phyloP scores from a whole-genome alignment of 2,329 filamentous ascomycete genomes.

The Biscogniauxia mediterranea region DNA sequence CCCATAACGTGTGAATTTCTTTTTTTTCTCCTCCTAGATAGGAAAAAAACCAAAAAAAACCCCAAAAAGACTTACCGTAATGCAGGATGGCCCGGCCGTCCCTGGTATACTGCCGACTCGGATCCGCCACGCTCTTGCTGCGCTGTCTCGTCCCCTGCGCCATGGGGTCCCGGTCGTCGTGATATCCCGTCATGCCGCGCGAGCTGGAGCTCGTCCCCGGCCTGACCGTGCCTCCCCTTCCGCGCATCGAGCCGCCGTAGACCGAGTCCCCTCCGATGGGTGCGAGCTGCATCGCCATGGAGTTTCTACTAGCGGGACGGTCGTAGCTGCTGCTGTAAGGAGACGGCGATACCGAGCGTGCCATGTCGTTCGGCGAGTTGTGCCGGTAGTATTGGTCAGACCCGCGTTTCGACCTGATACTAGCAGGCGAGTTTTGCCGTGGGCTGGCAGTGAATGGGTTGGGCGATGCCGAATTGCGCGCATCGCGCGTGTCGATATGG shows the following conservation, averaged over 20 bases:
- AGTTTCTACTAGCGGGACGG: slow-evolving; percentile 49
- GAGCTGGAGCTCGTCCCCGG: slow-evolving; percentile 43
- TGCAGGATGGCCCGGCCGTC: slow-evolving; percentile 88
- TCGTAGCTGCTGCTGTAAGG: slow-evolving; percentile 45
- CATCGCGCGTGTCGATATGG: slow-evolving; percentile 44
- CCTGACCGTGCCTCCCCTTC: slow-evolving; percentile 45
- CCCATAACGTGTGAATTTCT: not conserved
- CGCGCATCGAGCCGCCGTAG: slow-evolving; percentile 39
- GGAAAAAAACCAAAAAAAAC: not conserved
- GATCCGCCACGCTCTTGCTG: slow-evolving; percentile 85
- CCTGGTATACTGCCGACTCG: slow-evolving; percentile 75
- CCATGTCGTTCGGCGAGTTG: slow-evolving; percentile 48
- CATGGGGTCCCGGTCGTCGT: slow-evolving; percentile 47
- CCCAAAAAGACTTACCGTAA: slow-evolving; percentile 71
- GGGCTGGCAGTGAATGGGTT: slow-evolving; percentile 23
- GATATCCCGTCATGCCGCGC: slow-evolving; percentile 53
- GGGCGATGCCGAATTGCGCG: slow-evolving; percentile 26
- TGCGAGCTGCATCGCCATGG: slow-evolving; percentile 69
- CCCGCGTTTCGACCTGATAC: slow-evolving; percentile 42
- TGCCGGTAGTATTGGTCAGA: slow-evolving; percentile 54
- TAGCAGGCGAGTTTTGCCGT: slow-evolving; percentile 35
- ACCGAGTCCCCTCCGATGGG: slow-evolving; percentile 56
- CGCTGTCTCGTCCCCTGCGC: slow-evolving; percentile 49
- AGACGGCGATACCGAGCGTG: slow-evolving; percentile 47
- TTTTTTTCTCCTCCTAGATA: not conserved